Evolutionary conservation across 495 filamentous ascomycete genomes (phyloP).

Genomic region (Trichocladium antarcticum): DNA sequence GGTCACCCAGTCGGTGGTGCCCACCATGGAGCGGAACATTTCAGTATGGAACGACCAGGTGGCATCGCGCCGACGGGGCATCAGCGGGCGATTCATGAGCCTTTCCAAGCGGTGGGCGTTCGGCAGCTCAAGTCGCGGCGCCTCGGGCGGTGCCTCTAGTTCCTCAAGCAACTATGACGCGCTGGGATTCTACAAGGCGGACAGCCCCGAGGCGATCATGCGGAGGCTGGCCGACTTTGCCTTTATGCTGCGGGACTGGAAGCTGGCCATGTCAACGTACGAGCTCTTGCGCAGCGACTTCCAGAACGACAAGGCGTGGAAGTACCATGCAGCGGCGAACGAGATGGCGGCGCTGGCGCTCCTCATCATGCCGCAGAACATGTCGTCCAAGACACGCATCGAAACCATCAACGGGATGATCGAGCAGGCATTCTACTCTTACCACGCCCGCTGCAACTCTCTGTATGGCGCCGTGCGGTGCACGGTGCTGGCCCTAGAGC

Average conservation of each 20-base stretch:
- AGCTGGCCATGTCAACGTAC: slow-evolving; percentile 80
- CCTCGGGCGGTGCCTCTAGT: slow-evolving; percentile 30
- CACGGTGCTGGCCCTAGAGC: slow-evolving; percentile 64
- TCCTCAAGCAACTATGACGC: slow-evolving; percentile 66
- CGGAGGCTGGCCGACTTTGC: slow-evolving; percentile 89
- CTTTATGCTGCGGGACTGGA: slow-evolving; percentile 93
- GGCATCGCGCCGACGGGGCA: slow-evolving; percentile 73
- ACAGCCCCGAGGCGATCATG: slow-evolving; percentile 77
- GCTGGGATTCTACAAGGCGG: slow-evolving; percentile 71
- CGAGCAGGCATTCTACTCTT: slow-evolving; percentile 82
- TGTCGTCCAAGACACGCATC: slow-evolving; percentile 58
- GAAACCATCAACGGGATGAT: slow-evolving; percentile 77
- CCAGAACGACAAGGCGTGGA: slow-evolving; percentile 92
- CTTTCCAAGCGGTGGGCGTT: slow-evolving; percentile 80
- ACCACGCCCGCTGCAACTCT: slow-evolving; percentile 68
- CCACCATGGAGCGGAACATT: slow-evolving; percentile 85
- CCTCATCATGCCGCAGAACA: slow-evolving; percentile 58
- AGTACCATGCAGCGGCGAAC: slow-evolving; percentile 79
- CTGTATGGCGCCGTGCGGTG: slow-evolving; percentile 67
- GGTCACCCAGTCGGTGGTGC: slow-evolving; percentile 81
- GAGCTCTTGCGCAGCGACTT: slow-evolving; percentile 81
- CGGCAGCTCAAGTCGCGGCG: slow-evolving; percentile 42
- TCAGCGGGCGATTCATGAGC: slow-evolving; percentile 84
- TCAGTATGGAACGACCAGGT: slow-evolving; percentile 96
- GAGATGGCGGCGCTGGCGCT: slow-evolving; percentile 85